A percentile compares a stretch with the other conserved stretches of the same genome.
Conservation (phyloP, 2,329 filamentous ascomycete genomes). For the Fusarium luffae region DNA sequence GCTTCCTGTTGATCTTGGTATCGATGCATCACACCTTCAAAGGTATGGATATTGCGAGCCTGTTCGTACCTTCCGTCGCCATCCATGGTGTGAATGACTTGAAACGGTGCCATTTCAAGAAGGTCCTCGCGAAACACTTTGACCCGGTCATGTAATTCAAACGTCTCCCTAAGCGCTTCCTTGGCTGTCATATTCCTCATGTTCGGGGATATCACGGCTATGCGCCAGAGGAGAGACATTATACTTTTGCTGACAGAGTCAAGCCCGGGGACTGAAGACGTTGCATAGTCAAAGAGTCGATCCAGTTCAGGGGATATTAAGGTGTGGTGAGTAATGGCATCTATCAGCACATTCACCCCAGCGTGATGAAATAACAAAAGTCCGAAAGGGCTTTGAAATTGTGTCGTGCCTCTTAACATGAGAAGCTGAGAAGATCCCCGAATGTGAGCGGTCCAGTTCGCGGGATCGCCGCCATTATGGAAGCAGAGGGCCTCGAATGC, state of each 20-base stretch:
- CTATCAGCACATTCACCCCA: not conserved
- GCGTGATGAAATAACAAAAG: not conserved
- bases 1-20: slow-evolving; percentile 1
- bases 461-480: not conserved
- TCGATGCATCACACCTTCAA: not conserved
- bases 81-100: not conserved
- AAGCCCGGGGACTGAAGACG: not conserved
- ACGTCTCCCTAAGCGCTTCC: fast-evolving
- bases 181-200: not conserved
- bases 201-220: not conserved
- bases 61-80: too few species aligned
- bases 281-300: not conserved
- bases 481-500: not conserved
- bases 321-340: not conserved
- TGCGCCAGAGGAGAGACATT: not conserved
- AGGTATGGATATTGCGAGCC: not conserved
- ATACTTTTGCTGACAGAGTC: not conserved
- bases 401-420: not conserved
- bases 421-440: slow-evolving; percentile 4
- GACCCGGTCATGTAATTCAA: not conserved
- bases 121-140: not conserved
- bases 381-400: not conserved
- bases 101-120: not conserved
- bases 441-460: not conserved
- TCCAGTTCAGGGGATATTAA: not conserved